Conservation (phyloP, 352 stramenopile species). For the Phytophthora idaei region DNA sequence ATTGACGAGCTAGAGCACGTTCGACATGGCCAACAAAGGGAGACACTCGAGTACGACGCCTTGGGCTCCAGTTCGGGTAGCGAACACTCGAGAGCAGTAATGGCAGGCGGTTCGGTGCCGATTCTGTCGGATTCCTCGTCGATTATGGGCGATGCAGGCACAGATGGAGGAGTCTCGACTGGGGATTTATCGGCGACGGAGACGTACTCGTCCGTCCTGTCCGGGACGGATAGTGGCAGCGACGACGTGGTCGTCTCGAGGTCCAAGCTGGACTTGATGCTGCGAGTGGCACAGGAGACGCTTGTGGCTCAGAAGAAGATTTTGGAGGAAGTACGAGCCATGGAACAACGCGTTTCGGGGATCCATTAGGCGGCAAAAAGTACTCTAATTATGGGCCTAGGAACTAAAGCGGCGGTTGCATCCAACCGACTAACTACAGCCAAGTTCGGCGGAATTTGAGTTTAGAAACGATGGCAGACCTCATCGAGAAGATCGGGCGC, state of each 20-base stretch:
- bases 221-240: slow-evolving; percentile 7
- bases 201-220: slow-evolving; percentile 36
- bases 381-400: slow-evolving; percentile 16
- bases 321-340: slow-evolving; percentile 57
- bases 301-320: slow-evolving; percentile 67
- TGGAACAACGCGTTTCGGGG: slow-evolving; percentile 47
- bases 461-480: slow-evolving; percentile 46
- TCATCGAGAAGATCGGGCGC: slow-evolving; percentile 71
- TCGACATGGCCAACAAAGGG: slow-evolving; percentile 32
- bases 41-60: slow-evolving; percentile 30
- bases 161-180: slow-evolving; percentile 31
- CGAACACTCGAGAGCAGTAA: slow-evolving; percentile 23
- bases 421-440: background rate
- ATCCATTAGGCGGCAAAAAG: slow-evolving; percentile 19
- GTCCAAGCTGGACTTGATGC: slow-evolving; percentile 59
- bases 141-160: slow-evolving; percentile 29
- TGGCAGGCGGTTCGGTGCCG: slow-evolving; percentile 25
- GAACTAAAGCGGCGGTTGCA: slow-evolving; percentile 3
- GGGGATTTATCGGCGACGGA: slow-evolving; percentile 39
- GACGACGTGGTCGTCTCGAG: slow-evolving; percentile 54
- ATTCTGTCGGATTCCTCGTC: slow-evolving; percentile 40
- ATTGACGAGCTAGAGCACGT: slow-evolving; percentile 65
- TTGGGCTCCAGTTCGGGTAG: slow-evolving; percentile 16
- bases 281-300: slow-evolving; percentile 62
- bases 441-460: background rate